These are phyloP conservation scores for Prunus yedoensis DNA, from an alignment of 331 rosid species.

Conservation along the genomic window DNA sequence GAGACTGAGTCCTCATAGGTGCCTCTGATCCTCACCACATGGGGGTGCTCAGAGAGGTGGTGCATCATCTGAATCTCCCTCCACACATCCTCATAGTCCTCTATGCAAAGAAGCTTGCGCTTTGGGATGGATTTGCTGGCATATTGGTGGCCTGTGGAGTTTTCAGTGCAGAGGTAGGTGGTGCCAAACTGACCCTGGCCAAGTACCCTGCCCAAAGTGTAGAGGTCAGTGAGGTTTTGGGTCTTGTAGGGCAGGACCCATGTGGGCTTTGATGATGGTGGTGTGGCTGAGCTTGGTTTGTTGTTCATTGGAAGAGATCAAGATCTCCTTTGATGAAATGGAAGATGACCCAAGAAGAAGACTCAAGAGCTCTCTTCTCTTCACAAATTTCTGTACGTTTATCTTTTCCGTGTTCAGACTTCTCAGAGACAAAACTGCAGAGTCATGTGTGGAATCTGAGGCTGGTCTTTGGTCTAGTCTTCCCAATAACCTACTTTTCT, in stretches of 20 bases:
- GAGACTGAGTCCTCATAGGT: constrained; percentile 34
- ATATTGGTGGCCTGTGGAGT: constrained; percentile 20
- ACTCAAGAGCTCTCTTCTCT: background rate
- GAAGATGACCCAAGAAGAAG: background rate
- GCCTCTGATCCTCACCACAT: constrained; percentile 43
- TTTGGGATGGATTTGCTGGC: constrained; percentile 54
- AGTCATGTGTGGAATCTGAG: too few relatives aligned
- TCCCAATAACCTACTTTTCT: background rate
- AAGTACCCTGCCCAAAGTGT: constrained; percentile 36
- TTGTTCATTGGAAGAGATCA: constrained; percentile 28
- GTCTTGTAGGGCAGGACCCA: constrained; percentile 51
- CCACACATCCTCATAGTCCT: constrained; percentile 48
- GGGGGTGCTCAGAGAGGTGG: constrained; percentile 44
- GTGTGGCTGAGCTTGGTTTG: constrained; percentile 24
- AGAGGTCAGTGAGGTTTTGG: constrained; percentile 37
- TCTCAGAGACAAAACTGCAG: background rate
- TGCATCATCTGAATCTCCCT: constrained; percentile 61
- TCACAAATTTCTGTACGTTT: background rate
- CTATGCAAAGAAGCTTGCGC: constrained; percentile 43
- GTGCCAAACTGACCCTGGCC: constrained; percentile 55
- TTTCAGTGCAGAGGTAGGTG: constrained; percentile 44
- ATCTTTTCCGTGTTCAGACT: background rate
- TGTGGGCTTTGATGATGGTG: constrained; percentile 25
- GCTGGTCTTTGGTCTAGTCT: background rate
- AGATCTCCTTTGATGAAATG: background rate